These are phyloP conservation scores for Cyberlindnera subsufficiens DNA, from an alignment of 805 yeast genomes.

Conservation along the genomic window DNA sequence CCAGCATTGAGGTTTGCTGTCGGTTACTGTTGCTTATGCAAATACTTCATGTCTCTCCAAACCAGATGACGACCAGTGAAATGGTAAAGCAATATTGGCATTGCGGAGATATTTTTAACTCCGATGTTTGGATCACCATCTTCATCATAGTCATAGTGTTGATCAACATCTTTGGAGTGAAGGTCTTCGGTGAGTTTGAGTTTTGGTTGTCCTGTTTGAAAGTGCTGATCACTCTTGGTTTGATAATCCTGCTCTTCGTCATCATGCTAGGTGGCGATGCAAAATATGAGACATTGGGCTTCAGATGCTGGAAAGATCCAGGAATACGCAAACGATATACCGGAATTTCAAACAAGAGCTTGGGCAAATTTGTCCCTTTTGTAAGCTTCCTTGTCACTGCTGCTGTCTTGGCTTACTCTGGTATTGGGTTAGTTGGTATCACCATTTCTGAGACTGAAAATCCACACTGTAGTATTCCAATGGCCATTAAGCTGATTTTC, in stretches of 20 bases:
- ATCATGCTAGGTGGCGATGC: conserved; percentile 80
- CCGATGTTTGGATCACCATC: conserved; percentile 58
- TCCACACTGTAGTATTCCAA: conserved; percentile 66
- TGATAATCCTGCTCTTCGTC: conserved; percentile 43
- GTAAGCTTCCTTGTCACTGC: conserved; percentile 60
- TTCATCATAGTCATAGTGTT: conserved; percentile 31
- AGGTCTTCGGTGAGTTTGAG: conserved; percentile 54
- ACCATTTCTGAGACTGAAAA: conserved; percentile 69
- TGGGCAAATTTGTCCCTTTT: conserved; percentile 61
- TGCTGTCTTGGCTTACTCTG: conserved; percentile 66
- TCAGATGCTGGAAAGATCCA: conserved; percentile 64
- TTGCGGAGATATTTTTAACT: conserved; percentile 31
- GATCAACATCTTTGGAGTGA: conserved; percentile 48
- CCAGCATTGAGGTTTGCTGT: conserved; percentile 25
- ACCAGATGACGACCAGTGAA: conserved; percentile 56
- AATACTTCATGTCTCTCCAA: conserved; percentile 23
- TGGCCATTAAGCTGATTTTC: conserved; percentile 63
- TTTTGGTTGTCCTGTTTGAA: conserved; percentile 42
- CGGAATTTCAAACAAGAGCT: conserved; percentile 37
- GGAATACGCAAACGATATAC: conserved; percentile 51
- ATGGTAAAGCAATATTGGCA: conserved; percentile 46
- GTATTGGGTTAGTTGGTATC: conserved; percentile 65
- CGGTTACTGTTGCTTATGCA: conserved; percentile 24
- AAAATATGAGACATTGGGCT: conserved; percentile 65
- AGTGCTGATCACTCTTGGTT: conserved; percentile 39